These are phyloP conservation scores for Bacterosira constricta DNA, from an alignment of 108 stramenopile species.

Conservation along the genomic window DNA sequence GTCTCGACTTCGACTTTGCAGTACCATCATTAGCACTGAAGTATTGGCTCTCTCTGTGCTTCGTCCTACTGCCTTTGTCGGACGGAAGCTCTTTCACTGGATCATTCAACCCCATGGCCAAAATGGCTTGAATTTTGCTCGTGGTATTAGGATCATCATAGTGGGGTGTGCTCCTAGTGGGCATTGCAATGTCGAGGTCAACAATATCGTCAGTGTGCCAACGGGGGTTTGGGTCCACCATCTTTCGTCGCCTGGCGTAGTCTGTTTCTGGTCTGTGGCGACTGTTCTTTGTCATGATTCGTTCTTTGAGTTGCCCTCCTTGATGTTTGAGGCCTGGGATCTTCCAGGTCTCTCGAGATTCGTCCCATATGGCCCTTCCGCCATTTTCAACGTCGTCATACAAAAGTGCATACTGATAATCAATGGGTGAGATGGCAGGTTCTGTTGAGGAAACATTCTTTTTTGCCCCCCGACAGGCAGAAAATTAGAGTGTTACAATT, in stretches of 20 bases:
- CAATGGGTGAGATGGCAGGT: no score
- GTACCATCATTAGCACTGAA: not conserved
- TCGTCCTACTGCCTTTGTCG: not conserved
- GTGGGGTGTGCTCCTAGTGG: conserved; percentile 18
- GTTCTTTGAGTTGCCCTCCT: conserved; percentile 15
- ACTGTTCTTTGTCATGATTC: conserved; percentile 46
- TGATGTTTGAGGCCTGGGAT: conserved; percentile 43
- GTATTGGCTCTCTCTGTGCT: not conserved
- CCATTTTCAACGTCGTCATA: conserved; percentile 68
- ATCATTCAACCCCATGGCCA: conserved; percentile 45
- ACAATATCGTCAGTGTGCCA: conserved; percentile 73
- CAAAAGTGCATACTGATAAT: conserved; percentile 42
- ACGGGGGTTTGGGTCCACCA: conserved; percentile 72
- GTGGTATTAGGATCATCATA: conserved; percentile 63
- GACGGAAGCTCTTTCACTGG: conserved; percentile 22
- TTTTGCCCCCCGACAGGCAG: no score
- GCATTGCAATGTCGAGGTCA: conserved; percentile 70
- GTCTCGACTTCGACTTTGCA: conserved; percentile 9
- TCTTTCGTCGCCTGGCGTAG: conserved; percentile 69
- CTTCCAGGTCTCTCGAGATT: conserved; percentile 70
- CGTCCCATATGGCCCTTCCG: conserved; percentile 76
- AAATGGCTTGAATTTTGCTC: conserved; percentile 28
- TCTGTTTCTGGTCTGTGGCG: conserved; percentile 77
- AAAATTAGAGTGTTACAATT: not conserved
- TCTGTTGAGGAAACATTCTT: no score